Conservation (phyloP, 2,329 filamentous ascomycete species). For the Colletotrichum aenigma region DNA sequence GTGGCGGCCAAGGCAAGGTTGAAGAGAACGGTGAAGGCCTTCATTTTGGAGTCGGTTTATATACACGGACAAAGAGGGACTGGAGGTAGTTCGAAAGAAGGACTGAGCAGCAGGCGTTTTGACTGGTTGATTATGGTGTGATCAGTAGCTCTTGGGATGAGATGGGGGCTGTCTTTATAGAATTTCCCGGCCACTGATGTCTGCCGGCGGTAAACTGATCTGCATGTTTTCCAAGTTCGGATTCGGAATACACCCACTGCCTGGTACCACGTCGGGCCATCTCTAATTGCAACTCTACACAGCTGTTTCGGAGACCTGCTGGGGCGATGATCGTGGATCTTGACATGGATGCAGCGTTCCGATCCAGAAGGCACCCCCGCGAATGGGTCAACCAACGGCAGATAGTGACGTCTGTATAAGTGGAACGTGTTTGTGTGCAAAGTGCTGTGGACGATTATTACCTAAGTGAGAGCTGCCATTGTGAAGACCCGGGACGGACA, state of each 20-base stretch:
- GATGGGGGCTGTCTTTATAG: neutral
- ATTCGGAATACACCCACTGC: neutral
- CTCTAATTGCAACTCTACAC: neutral
- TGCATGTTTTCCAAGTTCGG: neutral
- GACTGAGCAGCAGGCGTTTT: neutral
- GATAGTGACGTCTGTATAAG: neutral
- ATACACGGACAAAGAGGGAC: neutral
- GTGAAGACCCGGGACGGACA: neutral
- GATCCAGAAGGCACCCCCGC: neutral
- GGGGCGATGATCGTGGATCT: neutral
- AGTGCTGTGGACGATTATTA: neutral
- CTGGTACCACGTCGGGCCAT: neutral
- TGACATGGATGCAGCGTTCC: neutral
- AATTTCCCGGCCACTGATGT: neutral
- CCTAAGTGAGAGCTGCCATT: neutral
- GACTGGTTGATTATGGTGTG: neutral
- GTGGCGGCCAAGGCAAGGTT: neutral
- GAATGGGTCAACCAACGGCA: neutral
- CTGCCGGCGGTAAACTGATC: neutral
- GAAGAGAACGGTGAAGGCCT: neutral
- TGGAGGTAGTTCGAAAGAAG: neutral
- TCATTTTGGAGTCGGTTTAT: neutral
- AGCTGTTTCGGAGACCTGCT: neutral
- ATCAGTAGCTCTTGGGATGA: neutral
- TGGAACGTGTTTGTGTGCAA: neutral